Conservation (phyloP, 2,329 filamentous ascomycete genomes). For the Simplicillium sp. region DNA sequence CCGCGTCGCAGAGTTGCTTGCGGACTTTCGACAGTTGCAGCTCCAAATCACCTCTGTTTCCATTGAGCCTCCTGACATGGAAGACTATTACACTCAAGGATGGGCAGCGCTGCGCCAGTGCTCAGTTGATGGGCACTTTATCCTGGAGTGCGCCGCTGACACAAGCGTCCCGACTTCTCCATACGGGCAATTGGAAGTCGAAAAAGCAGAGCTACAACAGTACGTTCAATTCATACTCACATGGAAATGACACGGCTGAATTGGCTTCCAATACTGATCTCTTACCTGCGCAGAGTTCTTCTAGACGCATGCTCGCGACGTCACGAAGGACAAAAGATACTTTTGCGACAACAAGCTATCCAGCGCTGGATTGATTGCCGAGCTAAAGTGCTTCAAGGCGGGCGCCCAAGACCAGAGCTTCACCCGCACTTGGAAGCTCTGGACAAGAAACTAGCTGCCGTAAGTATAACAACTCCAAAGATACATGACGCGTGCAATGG, state of each 20-base stretch:
- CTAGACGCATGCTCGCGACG: constrained; percentile 52
- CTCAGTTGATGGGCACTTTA: constrained; percentile 52
- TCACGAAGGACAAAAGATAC: constrained; percentile 57
- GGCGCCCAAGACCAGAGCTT: constrained; percentile 35
- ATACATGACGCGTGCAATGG: neutral
- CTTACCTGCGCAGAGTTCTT: constrained; percentile 32
- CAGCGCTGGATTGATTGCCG: constrained; percentile 50
- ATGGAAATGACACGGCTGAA: neutral
- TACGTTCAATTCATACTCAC: constrained; percentile 21
- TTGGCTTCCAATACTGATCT: constrained; percentile 5
- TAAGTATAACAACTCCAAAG: constrained; percentile 24
- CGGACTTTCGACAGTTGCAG: constrained; percentile 53
- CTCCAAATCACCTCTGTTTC: constrained; percentile 51
- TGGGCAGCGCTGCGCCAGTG: constrained; percentile 55
- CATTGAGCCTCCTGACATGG: constrained; percentile 40
- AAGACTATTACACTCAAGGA: constrained; percentile 55
- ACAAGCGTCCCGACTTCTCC: constrained; percentile 43
- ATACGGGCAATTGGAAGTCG: constrained; percentile 49
- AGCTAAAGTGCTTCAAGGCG: constrained; percentile 41
- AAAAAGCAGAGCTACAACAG: constrained; percentile 54
- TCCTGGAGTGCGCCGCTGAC: constrained; percentile 55
- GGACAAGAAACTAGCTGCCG: constrained; percentile 47
- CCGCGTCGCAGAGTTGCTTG: constrained; percentile 52
- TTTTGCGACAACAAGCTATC: constrained; percentile 48
- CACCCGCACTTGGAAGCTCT: constrained; percentile 40